A percentile compares a stretch with the other conserved stretches of the same genome.
phyloP scores from a whole-genome alignment of 345 rosid genomes.

The Triadica sebifera region DNA sequence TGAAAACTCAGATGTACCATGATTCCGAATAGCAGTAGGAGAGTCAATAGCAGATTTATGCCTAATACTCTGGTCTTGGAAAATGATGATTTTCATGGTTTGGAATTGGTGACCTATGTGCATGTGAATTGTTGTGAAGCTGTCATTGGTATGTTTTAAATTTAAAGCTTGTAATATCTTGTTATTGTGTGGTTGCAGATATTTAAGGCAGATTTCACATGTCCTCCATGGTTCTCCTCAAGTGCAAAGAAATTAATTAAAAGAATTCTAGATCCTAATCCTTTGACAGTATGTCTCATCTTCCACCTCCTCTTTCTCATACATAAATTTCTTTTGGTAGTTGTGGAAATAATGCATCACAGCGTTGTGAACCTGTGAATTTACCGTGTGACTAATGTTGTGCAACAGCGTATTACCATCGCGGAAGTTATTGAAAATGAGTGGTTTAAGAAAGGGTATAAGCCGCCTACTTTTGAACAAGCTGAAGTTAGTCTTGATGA shows the following conservation, averaged over 20 bases:
- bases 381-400: constrained; percentile 23
- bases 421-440: constrained; percentile 84
- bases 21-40: background rate
- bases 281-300: constrained; percentile 54
- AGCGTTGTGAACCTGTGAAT: background rate
- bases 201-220: constrained; percentile 81
- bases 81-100: background rate
- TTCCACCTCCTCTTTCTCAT: constrained; percentile 2
- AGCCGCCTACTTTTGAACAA: constrained; percentile 76
- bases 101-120: background rate
- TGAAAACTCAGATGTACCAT: background rate
- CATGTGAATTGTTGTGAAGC: background rate
- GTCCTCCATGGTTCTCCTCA: constrained; percentile 96
- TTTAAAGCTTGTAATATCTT: background rate
- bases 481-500: constrained; percentile 75
- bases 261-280: constrained; percentile 90
- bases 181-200: constrained; percentile 53
- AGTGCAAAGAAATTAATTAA: constrained; percentile 88
- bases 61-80: background rate
- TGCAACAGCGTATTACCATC: constrained; percentile 75
- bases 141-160: background rate
- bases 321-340: background rate
- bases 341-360: background rate
- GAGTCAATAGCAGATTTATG: constrained; percentile 1
- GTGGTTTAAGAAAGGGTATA: constrained; percentile 98